phyloP scores from a whole-genome alignment of 1,284 basidiomycete genomes.

The Bjerkandera adusta region DNA sequence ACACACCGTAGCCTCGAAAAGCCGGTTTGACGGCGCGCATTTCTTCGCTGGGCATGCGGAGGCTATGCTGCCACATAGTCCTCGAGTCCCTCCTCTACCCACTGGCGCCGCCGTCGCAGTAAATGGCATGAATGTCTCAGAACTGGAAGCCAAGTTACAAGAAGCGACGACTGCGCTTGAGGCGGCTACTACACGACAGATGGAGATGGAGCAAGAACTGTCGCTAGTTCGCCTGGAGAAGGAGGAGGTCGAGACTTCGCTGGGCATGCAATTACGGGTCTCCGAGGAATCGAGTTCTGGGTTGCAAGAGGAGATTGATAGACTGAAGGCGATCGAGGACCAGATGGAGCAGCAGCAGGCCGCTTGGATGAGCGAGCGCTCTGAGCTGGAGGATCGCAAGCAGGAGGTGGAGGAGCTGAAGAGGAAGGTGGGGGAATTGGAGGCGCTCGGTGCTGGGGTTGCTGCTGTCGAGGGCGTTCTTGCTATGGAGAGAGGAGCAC shows the following conservation, averaged over 20 bases:
- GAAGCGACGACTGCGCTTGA: constrained; percentile 54
- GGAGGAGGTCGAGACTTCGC: constrained; percentile 58
- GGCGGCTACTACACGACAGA: constrained; percentile 57
- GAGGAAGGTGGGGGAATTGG: constrained; percentile 34
- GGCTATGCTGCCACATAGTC: constrained; percentile 48
- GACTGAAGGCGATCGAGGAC: constrained; percentile 50
- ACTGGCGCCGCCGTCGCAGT: constrained; percentile 9
- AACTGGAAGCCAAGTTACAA: constrained; percentile 48
- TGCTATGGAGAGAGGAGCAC: constrained; percentile 32
- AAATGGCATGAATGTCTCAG: constrained; percentile 34
- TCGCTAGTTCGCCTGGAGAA: constrained; percentile 60
- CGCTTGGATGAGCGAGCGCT: constrained; percentile 54
- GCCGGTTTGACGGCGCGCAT: constrained; percentile 77
- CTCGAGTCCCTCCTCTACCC: constrained; percentile 32
- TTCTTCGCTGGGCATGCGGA: constrained; percentile 76
- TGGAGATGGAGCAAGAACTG: constrained; percentile 58
- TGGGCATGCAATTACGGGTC: constrained; percentile 61
- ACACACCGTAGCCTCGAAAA: constrained; percentile 39
- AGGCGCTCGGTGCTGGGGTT: constrained; percentile 39
- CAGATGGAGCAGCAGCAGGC: constrained; percentile 51
- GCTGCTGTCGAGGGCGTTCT: constrained; percentile 39
- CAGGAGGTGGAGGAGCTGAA: constrained; percentile 42
- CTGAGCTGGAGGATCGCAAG: constrained; percentile 40
- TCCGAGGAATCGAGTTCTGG: constrained; percentile 61
- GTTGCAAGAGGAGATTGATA: constrained; percentile 59